Evolutionary conservation across 2,329 filamentous ascomycete species (phyloP), one percentile per base, ranked within the genome.

Genomic region (Rhynchosporium graminicola): DNA sequence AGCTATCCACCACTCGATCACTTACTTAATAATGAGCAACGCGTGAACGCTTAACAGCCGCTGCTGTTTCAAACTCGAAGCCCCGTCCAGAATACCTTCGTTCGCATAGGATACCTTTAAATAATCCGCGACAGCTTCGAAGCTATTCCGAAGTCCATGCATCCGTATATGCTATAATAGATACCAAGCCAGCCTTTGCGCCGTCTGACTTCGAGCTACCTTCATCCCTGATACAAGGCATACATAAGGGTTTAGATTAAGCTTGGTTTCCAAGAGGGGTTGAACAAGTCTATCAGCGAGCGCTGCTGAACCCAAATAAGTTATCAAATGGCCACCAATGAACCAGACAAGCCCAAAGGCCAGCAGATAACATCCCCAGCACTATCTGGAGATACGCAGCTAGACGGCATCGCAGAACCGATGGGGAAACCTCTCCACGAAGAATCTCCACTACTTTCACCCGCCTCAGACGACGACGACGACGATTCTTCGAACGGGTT

Each of bases 371-470:
- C n/a, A 42, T 59, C 57, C 45, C 57, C 57, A 28, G n/a, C 45
- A 46, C 57, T 50, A 29, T 60, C 59, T 33, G 58, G 63, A 31
- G 62, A 63, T n/a, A 68, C 65, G 26, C 63, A 65, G 38, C 64
- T 59, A 50, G 67, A 68, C 20, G 68, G 69, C 2, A 28, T 60
- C 52, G 67, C 70, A 28, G 57, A 63, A 50, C 46, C 64, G 3
- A 59, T 10, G 5, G 60, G 62, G 1, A 70, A 77, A 62, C 68
- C 70, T 31, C 63, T 76, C 20, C 76, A 78, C 64, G 81, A 84
- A 68, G 74, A 77, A 42, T 83, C 81, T 20, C 81, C 82, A 45
- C 76, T 84, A 38, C 73, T 84, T 20, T 81, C 80, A 1, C 76
- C 80, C 2, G 67, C 68, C 20, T 20, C 20, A 20, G 20, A 20